Conservation (phyloP, 1,139 yeast species). For the Geotrichum phurueaensis region DNA sequence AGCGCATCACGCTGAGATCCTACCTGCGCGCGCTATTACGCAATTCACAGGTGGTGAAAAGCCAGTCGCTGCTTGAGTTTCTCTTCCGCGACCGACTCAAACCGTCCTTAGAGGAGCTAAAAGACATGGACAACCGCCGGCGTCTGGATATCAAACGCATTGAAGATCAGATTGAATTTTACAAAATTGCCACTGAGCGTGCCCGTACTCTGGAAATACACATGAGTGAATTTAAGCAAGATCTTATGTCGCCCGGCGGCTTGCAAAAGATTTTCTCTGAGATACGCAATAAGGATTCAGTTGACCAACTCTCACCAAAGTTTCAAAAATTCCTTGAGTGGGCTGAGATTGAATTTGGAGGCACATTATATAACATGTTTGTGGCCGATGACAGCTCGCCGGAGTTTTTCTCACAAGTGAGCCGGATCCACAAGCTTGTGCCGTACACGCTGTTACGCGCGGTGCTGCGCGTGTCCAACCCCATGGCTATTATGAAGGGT, state of each 20-base stretch:
- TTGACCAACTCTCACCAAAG: slow-evolving; percentile 62
- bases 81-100: slow-evolving; percentile 40
- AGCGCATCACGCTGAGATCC: slow-evolving; percentile 70
- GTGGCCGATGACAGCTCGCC: slow-evolving; percentile 74
- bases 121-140: slow-evolving; percentile 53
- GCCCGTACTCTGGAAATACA: slow-evolving; percentile 45
- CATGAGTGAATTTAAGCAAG: slow-evolving; percentile 50
- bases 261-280: slow-evolving; percentile 54
- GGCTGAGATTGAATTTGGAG: slow-evolving; percentile 76
- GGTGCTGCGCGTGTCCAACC: slow-evolving; percentile 74
- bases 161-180: slow-evolving; percentile 67
- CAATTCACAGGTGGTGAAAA: slow-evolving; percentile 51
- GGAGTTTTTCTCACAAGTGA: slow-evolving; percentile 63
- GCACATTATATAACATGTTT: slow-evolving; percentile 72
- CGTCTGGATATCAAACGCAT: slow-evolving; percentile 56
- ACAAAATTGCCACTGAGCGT: slow-evolving; percentile 52
- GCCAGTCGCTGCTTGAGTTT: slow-evolving; percentile 49
- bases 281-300: slow-evolving; percentile 48
- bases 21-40: slow-evolving; percentile 52
- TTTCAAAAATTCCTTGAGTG: slow-evolving; percentile 69
- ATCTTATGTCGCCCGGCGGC: slow-evolving; percentile 47
- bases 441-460: slow-evolving; percentile 75
- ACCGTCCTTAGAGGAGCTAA: slow-evolving; percentile 40
- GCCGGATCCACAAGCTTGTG: slow-evolving; percentile 62
- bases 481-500: slow-evolving; percentile 72